Base-by-base conservation (phyloP, 805 yeast species). In the Teunomyces aglyptinius region DNA sequence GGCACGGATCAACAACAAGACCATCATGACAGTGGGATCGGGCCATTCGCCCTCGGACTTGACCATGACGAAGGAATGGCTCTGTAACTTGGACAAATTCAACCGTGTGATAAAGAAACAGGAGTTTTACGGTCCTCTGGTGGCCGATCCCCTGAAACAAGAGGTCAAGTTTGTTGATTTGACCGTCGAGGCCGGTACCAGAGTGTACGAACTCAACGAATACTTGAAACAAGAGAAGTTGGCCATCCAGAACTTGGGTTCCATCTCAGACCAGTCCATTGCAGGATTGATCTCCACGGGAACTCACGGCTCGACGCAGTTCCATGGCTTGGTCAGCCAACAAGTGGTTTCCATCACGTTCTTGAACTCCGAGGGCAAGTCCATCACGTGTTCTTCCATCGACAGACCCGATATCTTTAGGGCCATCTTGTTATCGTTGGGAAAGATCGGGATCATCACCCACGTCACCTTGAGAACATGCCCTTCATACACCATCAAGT, bases 271-370 rank as follows among this genome's bases (percentile, higher is more conserved):
- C 51, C 98, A 92, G 63, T 86, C 96, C 12, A 75, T 90, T 20
- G 98, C 96, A 3, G 99, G 99, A n/a, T 82, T 91, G 53, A 89
- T 94, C 38, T 86, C 96, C 1, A 92, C 98, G 0, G 98, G 98
- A 24, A 90, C 98, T 0, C 99, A 92, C 61, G 99, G 99, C 6
- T 86, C 97, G 0, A 84, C 96, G 7, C 95, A 92, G 35, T 88
- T 78, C 63, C 98, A 94, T 59, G 97, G 98, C 1, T 73, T 91
- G 31, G 86, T 92, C 2, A 81, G 94, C 6, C 92, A 89, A 57
- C 97, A 90, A 64, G 77, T 88, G 51, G 97, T 92, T 2, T 80
- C 83, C 52, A 64, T 92, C 48, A 82, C 87, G 7, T 63, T 92
- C 26, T 81, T 91, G 48, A 82, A 86, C 54, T 88, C 94, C 40